Conservation (phyloP, 1,284 basidiomycete species). For the Pisolithus thermaeus region DNA sequence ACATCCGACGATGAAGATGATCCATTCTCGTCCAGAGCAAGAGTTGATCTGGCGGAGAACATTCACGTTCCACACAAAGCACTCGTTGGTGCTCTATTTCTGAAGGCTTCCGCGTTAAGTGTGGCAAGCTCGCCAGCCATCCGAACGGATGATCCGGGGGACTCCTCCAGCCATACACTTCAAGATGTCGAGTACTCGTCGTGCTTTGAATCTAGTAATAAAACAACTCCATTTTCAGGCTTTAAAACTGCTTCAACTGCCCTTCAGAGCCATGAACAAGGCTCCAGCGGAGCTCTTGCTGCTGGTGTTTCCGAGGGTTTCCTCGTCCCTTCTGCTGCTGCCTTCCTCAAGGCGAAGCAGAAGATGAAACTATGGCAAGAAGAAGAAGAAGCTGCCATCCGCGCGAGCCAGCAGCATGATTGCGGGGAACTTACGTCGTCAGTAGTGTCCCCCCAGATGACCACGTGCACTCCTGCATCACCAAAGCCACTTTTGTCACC, state of each 20-base stretch:
- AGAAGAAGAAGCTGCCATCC: constrained; percentile 24
- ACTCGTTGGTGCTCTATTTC: constrained; percentile 16
- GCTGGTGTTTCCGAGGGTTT: constrained; percentile 22
- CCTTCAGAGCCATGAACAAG: neutral
- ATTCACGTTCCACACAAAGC: neutral
- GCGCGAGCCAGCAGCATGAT: constrained; percentile 9
- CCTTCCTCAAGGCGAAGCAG: constrained; percentile 51
- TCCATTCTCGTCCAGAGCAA: constrained; percentile 32
- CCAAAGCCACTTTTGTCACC: constrained; percentile 26
- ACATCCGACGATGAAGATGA: constrained; percentile 39
- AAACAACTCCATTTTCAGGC: constrained; percentile 24
- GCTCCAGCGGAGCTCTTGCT: constrained; percentile 14
- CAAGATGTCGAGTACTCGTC: constrained; percentile 42
- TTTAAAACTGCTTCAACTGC: constrained; percentile 32
- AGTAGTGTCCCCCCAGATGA: constrained; percentile 28
- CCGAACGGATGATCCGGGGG: constrained; percentile 12
- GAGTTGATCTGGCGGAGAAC: neutral
- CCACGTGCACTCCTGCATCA: constrained; percentile 38
- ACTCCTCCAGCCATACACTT: constrained; percentile 40
- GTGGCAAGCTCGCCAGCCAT: neutral
- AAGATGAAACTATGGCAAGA: constrained; percentile 53
- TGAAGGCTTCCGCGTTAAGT: constrained; percentile 11
- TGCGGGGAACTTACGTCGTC: constrained; percentile 5
- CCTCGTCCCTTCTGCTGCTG: constrained; percentile 50
- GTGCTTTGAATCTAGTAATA: constrained; percentile 50